phyloP scores from a whole-genome alignment of 345 rosid species.

The Populus tremula region DNA sequence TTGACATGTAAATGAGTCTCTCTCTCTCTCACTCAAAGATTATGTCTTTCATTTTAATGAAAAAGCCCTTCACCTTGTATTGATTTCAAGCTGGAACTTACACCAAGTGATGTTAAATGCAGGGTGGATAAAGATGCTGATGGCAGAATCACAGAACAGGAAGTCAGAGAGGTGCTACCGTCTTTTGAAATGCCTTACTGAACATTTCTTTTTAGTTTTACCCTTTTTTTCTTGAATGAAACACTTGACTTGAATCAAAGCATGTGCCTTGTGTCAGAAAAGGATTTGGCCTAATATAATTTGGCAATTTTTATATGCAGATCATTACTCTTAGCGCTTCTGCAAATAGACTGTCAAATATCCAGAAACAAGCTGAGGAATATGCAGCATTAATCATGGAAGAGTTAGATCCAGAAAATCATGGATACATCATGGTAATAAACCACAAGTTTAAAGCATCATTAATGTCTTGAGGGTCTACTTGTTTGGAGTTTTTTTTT shows the following conservation, averaged over 20 bases:
- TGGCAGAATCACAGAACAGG: slow-evolving; percentile 73
- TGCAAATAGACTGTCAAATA: slow-evolving; percentile 61
- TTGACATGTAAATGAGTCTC: slow-evolving; percentile 50
- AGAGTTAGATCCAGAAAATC: slow-evolving; percentile 70
- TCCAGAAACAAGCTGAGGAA: slow-evolving; percentile 73
- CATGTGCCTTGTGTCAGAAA: slow-evolving; percentile 18
- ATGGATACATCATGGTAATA: slow-evolving; percentile 70
- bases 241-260: background rate
- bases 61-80: background rate
- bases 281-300: background rate
- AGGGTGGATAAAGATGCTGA: slow-evolving; percentile 91
- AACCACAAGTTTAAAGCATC: background rate
- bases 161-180: slow-evolving; percentile 58
- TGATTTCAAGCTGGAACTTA: background rate
- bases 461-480: background rate
- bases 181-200: background rate
- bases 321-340: slow-evolving; percentile 74
- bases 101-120: slow-evolving; percentile 13
- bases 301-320: slow-evolving; percentile 29
- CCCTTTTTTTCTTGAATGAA: background rate
- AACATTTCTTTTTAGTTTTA: background rate
- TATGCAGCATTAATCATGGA: slow-evolving; percentile 84
- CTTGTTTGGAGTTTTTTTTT: background rate
- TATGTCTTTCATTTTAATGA: background rate
- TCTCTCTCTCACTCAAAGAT: background rate